Evolutionary conservation across 768 basidiomycete species (phyloP), one percentile per base, ranked within the genome.

Genomic region (Termitomyces bulborhizus): DNA sequence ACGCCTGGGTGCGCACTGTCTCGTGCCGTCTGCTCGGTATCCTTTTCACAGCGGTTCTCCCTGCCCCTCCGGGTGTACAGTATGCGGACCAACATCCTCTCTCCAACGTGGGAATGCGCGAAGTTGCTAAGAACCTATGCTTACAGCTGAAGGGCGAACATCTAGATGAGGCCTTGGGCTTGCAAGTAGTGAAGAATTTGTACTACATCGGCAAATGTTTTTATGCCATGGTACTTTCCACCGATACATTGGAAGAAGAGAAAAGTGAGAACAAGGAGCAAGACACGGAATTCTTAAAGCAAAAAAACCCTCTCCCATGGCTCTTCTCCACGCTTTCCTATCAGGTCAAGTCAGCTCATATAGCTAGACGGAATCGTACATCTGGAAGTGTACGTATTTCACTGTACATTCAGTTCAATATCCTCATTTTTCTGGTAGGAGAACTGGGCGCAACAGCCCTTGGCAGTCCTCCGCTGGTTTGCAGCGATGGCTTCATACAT

Each of bases 291-390:
- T 67, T 46, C 51, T 61, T 46, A 64, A 74, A 60, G 66, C 70
- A 54, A 61, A 63, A 57, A 56, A 77, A 86, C 61, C 86, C 86
- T 0, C 73, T 98, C 2, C 82, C 90, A 0, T 98, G 96, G 94
- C 70, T 99, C 34, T 98, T 98, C 76, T 94, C 93, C 24, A 90
- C 90, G 65, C 73, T 98, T 18, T 98, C 96, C 0, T 95, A 90
- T 68, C 88, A 94, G 65, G 81, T 86, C 9, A 82, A 84, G 34
- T 86, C 87, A 5, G 85, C 87, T 4, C 83, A 88, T 63, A 86
- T 91, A 54, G 77, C 79, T 6, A 79, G 89, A 47, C 75, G 85
- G 27, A 88, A 81, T 60, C 77, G 76, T 54, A 69, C 79, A 6
- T 66, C 66, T 13, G 69, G 68, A 21, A 65, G 66, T 46, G 86